Evolutionary conservation across 1,284 basidiomycete genomes (phyloP).

Genomic region (Papiliotrema nemorosa): DNA sequence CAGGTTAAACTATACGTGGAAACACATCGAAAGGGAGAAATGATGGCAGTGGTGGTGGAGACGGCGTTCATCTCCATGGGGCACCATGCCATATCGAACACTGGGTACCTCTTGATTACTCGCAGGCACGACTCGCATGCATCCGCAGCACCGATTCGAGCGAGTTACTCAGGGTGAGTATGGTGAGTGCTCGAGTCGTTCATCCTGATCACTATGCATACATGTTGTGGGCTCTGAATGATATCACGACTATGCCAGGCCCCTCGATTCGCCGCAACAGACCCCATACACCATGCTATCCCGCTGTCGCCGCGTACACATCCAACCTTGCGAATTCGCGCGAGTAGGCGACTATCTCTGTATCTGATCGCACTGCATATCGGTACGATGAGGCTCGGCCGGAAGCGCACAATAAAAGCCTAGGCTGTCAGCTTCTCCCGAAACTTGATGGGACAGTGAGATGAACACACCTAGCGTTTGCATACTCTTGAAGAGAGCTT

Average conservation of each 20-base stretch:
- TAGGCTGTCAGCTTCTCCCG: constrained; percentile 17
- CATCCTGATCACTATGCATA: not conserved
- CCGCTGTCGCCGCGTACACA: too few relatives aligned
- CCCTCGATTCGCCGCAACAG: too few relatives aligned
- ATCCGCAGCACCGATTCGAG: too few relatives aligned
- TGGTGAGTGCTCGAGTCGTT: not conserved
- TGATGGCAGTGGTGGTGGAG: not conserved
- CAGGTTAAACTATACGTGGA: not conserved
- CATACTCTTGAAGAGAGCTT: constrained; percentile 69
- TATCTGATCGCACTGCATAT: constrained; percentile 70
- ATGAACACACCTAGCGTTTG: constrained; percentile 48
- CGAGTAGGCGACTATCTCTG: too few relatives aligned
- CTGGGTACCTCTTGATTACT: too few relatives aligned
- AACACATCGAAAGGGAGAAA: not conserved
- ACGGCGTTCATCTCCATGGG: not conserved
- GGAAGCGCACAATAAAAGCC: constrained; percentile 73
- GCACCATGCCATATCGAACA: too few relatives aligned
- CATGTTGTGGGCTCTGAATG: too few relatives aligned
- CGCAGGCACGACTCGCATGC: too few relatives aligned
- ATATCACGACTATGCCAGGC: too few relatives aligned
- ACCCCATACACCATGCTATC: too few relatives aligned
- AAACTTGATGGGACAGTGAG: not conserved
- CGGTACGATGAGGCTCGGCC: constrained; percentile 64
- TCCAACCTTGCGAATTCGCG: too few relatives aligned
- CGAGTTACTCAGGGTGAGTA: not conserved